Conservation (phyloP, 805 yeast genomes). For the Clavispora santaluciae region DNA sequence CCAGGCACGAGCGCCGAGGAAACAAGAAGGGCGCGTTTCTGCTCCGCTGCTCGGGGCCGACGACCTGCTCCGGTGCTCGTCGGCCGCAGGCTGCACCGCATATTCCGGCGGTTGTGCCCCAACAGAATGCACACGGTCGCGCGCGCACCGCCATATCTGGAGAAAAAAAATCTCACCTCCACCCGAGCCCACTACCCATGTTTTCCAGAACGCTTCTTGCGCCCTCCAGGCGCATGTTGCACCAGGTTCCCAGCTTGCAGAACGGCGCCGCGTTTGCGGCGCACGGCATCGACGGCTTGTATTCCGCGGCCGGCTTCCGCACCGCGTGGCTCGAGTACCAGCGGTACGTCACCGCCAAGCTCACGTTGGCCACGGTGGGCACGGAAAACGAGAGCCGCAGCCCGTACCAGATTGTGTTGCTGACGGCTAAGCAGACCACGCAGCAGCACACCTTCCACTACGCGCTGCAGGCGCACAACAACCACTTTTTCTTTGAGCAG, state of each 20-base stretch:
- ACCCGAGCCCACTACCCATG: conserved; percentile 1
- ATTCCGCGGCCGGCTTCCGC: conserved; percentile 60
- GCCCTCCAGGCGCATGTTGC: conserved; percentile 28
- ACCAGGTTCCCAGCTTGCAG: conserved; percentile 57
- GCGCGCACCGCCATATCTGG: conserved; percentile 1
- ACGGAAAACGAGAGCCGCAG: conserved; percentile 72
- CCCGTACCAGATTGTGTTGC: conserved; percentile 65
- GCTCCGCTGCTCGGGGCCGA: too few relatives aligned
- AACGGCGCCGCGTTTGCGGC: conserved; percentile 33
- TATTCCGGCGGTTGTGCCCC: too few relatives aligned
- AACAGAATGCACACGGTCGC: too few relatives aligned
- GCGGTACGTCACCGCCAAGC: conserved; percentile 51
- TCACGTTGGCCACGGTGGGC: conserved; percentile 65
- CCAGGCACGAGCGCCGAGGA: too few relatives aligned
- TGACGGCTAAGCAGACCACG: conserved; percentile 62
- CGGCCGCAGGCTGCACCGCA: too few relatives aligned
- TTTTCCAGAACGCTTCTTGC: conserved; percentile 2
- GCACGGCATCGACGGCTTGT: conserved; percentile 61
- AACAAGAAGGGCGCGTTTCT: too few relatives aligned
- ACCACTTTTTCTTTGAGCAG: conserved; percentile 81
- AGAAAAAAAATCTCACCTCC: background rate
- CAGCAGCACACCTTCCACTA: conserved; percentile 72
- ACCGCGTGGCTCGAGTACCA: conserved; percentile 83
- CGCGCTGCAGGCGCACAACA: conserved; percentile 89
- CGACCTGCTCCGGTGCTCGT: too few relatives aligned